Evolutionary conservation across 1,284 basidiomycete species (phyloP), one percentile per base, ranked within the genome.

Genomic region (Tilletia indica): DNA sequence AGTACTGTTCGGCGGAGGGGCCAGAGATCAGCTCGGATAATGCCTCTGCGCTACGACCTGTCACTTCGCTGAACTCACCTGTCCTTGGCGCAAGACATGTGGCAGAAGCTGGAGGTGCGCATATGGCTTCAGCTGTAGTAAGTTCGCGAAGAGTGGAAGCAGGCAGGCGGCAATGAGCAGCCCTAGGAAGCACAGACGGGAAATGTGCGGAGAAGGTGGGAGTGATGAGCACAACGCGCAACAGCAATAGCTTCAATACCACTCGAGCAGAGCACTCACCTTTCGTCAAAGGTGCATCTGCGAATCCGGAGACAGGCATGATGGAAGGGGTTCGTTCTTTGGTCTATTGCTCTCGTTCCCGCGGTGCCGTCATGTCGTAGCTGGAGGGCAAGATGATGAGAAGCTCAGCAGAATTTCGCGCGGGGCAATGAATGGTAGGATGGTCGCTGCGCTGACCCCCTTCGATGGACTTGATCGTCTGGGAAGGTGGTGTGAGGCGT

Each of bases 101-200:
- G 61, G 61, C 34, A 38, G 31, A 34, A 64, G 61, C 36, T 64
- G 61, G 31, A 64, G 61, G n/a, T 64, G 61, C 14, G 61, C 61
- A 42, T 64, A 64, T 39, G 61, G 61, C 36, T 64, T 64, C 34
- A 64, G n/a, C 38, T 36, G 61, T 8, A 64, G 61, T 34, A 64
- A 6, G 39, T 39, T 64, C 36, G 34, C 36, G 34, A 64, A 19
- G 14, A 64, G 36, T 14, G 61, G 61, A 14, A 64, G 61, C 38
- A 64, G 34, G 61, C 61, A 64, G 34, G 36, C 3, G 34, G 39
- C 19, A 38, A 64, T 38, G 19, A 64, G 61, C 61, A 64, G 61
- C 61, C 61, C 61, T 64, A 38, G 12, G 9, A n/a, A n/a, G 25
- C 34, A 64, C 42, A 14, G 42, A 45, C 42, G 42, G 42, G 6